Base-by-base conservation (phyloP, 192 early-diverging fungal species). In the Haplosporangium gracile region DNA sequence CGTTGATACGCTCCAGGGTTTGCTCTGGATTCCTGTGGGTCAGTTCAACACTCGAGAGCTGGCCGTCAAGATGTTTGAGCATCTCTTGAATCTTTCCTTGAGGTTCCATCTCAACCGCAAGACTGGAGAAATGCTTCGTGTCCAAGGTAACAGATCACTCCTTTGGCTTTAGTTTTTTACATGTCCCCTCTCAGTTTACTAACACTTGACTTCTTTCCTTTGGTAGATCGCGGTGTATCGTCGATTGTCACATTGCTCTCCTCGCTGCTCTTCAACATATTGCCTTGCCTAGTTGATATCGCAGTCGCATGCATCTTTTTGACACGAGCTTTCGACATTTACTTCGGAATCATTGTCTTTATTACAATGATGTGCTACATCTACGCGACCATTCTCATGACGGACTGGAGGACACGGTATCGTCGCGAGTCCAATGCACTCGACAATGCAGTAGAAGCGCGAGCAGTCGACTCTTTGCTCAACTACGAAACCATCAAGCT, bases 401-500 rank as follows among this genome's bases (percentile, higher is more conserved):
- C 96, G 15, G 96, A 97, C 76, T 96, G 95, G 95, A 91, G 94
- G 76, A 94, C 93, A 39, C 88, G 92, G 40, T 96, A 96, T 89
- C 91, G 97, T 32, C 88, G 94, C 29, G 90, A 90, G 60, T 94
- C 94, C 80, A 96, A 94, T 82, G 90, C 93, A 20, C 88, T 96
- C 57, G 97, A 97, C 86, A 94, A 94, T 78, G 94, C 92, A 51
- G 93, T 94, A 85, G 93, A 95, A 74, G 94, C 94, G 9, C 91
- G 91, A 18, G 92, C 91, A 24, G 97, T 98, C 1, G 99, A 99
- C 87, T 97, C 98, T 42, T 89, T 99, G 38, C 93, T 99, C 60
- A 99, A 99, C 81, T 98, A 96, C 82, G 99, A 99, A 87, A 95
- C 97, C 20, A 98, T 99, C 79, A 99, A 99, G 75, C 88, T 92